Percentiles rank a stretch among this genome's conserved stretches.
phyloP scores from a whole-genome alignment of 805 yeast species.

The Zygotorulaspora chibaensis region DNA sequence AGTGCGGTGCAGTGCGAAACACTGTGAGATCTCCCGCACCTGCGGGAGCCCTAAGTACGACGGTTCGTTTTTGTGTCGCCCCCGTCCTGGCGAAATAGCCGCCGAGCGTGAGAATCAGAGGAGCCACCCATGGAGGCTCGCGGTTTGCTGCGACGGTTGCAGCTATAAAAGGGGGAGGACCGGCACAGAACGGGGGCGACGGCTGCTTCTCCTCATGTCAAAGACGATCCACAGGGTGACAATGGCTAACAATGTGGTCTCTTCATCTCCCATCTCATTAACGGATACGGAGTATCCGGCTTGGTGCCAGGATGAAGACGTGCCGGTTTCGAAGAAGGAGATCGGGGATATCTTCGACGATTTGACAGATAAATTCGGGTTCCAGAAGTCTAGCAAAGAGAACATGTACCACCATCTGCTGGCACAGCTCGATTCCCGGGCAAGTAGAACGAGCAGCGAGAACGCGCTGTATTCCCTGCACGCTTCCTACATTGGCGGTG shows the following conservation, averaged over 20 bases:
- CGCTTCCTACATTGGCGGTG: constrained; percentile 91
- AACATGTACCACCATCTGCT: constrained; percentile 81
- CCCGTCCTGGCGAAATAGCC: neutral
- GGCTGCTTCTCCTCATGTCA: no score
- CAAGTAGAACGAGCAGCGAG: constrained; percentile 69
- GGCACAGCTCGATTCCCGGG: constrained; percentile 79
- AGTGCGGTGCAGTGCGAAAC: neutral
- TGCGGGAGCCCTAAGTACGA: no score
- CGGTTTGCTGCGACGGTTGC: neutral
- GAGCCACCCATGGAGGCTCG: no score
- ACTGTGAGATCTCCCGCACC: neutral
- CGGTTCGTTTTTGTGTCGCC: no score
- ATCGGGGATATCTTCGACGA: constrained; percentile 58
- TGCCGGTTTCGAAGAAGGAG: constrained; percentile 66
- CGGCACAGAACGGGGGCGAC: neutral
- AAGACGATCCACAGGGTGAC: neutral
- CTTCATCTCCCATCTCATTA: constrained; percentile 16
- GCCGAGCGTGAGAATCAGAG: neutral
- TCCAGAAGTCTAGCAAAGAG: constrained; percentile 70
- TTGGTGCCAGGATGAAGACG: constrained; percentile 44
- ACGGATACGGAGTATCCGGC: constrained; percentile 33
- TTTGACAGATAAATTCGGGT: constrained; percentile 67
- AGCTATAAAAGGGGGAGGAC: neutral
- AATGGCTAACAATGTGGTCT: neutral
- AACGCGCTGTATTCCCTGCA: constrained; percentile 74